phyloP scores from a whole-genome alignment of 1,284 basidiomycete genomes.

The Butyriboletus appendiculatus region DNA sequence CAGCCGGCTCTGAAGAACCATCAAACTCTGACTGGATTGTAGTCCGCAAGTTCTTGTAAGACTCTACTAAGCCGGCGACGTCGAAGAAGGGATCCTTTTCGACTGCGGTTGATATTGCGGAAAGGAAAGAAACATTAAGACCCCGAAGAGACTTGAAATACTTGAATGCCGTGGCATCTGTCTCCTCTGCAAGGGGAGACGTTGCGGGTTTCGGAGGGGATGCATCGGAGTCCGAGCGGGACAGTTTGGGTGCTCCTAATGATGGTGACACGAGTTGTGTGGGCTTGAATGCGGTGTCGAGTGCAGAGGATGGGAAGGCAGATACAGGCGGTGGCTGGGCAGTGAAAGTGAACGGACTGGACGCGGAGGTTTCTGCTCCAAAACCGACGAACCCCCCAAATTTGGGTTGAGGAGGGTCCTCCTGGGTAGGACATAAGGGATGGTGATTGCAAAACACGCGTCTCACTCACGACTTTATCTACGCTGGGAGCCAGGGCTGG shows the following conservation, averaged over 20 bases:
- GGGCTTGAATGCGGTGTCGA: constrained; percentile 18
- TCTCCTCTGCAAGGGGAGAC: constrained; percentile 26
- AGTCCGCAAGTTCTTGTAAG: constrained; percentile 63
- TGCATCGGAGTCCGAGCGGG: constrained; percentile 4
- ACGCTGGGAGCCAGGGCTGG: constrained; percentile 11
- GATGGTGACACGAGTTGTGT: constrained; percentile 13
- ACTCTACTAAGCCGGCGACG: constrained; percentile 57
- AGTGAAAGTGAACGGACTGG: constrained; percentile 38
- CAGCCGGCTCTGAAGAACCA: constrained; percentile 20
- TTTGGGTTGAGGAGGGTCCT: constrained; percentile 36
- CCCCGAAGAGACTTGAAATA: constrained; percentile 82
- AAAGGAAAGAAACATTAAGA: constrained; percentile 73
- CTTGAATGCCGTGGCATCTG: constrained; percentile 42
- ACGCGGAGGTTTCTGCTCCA: constrained; percentile 33
- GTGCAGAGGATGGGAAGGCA: constrained; percentile 31
- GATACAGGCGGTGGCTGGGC: constrained; percentile 20
- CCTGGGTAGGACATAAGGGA: constrained; percentile 17
- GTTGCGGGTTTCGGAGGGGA: constrained; percentile 11
- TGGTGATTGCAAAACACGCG: constrained; percentile 11
- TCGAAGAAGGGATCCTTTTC: constrained; percentile 80
- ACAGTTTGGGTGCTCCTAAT: constrained; percentile 3
- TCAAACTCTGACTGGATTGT: constrained; percentile 62
- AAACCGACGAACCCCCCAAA: constrained; percentile 53
- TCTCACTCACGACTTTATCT: constrained; percentile 29
- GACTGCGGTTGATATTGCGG: constrained; percentile 61